Evolutionary conservation across 306 rosid genomes (phyloP), one percentile per base, ranked within the genome.

Genomic region (Gastrolobium bilobum): DNA sequence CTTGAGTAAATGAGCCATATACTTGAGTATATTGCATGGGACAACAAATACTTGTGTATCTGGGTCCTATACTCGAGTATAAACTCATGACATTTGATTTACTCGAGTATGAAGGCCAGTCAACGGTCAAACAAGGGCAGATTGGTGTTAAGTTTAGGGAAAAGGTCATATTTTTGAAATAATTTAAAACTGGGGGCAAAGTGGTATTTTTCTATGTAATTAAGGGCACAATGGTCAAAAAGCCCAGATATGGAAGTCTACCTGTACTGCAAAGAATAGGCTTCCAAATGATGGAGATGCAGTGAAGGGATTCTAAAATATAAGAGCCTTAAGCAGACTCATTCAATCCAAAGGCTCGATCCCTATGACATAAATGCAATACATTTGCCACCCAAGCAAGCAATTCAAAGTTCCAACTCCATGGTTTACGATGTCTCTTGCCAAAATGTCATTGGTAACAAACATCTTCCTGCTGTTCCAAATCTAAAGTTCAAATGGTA

Each of bases 271-370:
- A 50, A 8, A 50, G 42, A 39, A 40, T 34, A 58, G 6, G 61
- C 20, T 78, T 56, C 39, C 63, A 58, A 70, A 70, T 59, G 7
- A 59, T 13, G 42, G 44, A 37, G 77, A 58, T 11, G 42, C 20
- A 35, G 53, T 7, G 7, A 26, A 33, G 31, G 42, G 40, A 31
- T 51, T 59, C 30, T 31, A 63, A 60, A 70, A 38, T 38, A 54
- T 78, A 14, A 71, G 66, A 70, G 4, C 68, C 30, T 34, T 57
- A 38, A 47, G 64, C 40, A 51, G 29, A 59, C 44, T 58, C 58
- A 33, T 48, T 47, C 43, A 11, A 43, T 30, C 14, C 30, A 60
- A 39, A 6, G 56, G 38, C 53, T 4, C 7, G 42, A 30, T 6
- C 39, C 57, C 35, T 35, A 78, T 57, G 47, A 10, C 52, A 26